A percentile compares a stretch with the other conserved stretches of the same genome.
Conservation (phyloP, 345 rosid genomes). For the Schrenkiella parvula region DNA sequence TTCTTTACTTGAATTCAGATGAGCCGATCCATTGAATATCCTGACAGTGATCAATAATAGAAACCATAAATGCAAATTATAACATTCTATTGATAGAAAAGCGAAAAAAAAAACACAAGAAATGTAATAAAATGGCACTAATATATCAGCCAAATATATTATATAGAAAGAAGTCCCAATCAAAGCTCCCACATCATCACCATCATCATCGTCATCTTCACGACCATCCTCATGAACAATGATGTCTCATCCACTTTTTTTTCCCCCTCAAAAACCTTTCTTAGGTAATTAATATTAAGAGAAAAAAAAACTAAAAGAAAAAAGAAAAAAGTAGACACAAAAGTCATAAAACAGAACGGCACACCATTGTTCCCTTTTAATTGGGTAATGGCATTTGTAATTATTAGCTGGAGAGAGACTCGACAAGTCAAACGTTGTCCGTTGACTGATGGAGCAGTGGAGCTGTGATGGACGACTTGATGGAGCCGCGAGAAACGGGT, state of each 20-base stretch:
- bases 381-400: conserved; percentile 31
- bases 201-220: conserved; percentile 19
- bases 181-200: conserved; percentile 20
- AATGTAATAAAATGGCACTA: conserved; percentile 20
- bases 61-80: conserved; percentile 19
- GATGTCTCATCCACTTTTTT: conserved; percentile 28
- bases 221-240: conserved; percentile 28
- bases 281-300: conserved; percentile 20
- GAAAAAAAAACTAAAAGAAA: not conserved
- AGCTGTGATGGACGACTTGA: conserved; percentile 63
- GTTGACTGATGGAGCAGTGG: conserved; percentile 87
- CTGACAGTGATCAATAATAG: not conserved
- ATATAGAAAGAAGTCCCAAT: conserved; percentile 19
- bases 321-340: conserved; percentile 9
- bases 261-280: conserved; percentile 22
- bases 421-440: conserved; percentile 58
- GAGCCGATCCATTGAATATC: not conserved
- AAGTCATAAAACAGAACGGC: conserved; percentile 31
- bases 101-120: conserved; percentile 5
- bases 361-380: conserved; percentile 27
- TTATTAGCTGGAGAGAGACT: conserved; percentile 13
- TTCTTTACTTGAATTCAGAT: not conserved
- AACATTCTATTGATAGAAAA: conserved; percentile 29
- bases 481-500: conserved; percentile 39
- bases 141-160: conserved; percentile 24